Base-by-base conservation (phyloP, 2,329 filamentous ascomycete genomes). In the Ilyonectria sp. region DNA sequence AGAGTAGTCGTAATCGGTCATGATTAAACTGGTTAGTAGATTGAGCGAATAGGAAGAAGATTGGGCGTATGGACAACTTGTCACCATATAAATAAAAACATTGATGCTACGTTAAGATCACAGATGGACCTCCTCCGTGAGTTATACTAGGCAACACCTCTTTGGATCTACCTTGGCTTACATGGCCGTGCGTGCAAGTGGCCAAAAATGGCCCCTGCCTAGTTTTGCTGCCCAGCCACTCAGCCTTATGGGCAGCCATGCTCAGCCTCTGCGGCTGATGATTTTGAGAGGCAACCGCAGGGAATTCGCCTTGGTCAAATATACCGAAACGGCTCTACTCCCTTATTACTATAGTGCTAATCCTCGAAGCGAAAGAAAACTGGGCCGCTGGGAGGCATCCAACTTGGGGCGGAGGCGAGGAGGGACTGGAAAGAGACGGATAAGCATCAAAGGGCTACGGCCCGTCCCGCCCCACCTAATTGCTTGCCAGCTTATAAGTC, bases 1-100 rank as follows among this genome's bases (percentile, higher is more conserved):
- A 3, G 6, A 47, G 29, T 73, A 73, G 3, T 17, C 44, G 50
- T 71, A 73, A 11, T 33, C 35, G 29, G 31, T 10, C 31, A 53
- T 53, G 26, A 7, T 53, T 35, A 3, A 21, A 33, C 4, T 6
- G n/a, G 49, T 21, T 6, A 6, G 50, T 53, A n/a, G 11, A 21
- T 15, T 21, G 4, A 53, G 9, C 9, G n/a, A 33, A n/a, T 52
- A 7, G 15, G 3, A 33, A 6, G 17, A n/a, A 6, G 6, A 43
- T 15, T 15, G 7, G 29, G 17, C 7, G 6, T 21, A 13, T 26
- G 46, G 8, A 15, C 11, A 13, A 29, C 26, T 26, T 26, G 26
- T 9, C 40, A 37, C 6, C n/a, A 35, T 2, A 53, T 10, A 35
- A 53, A 13, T 9, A 37, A 5, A 35, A 1, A 1, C 2, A 3